Evolutionary conservation across 2,329 filamentous ascomycete genomes (phyloP).

Genomic region (Colletotrichum lindemuthianum): DNA sequence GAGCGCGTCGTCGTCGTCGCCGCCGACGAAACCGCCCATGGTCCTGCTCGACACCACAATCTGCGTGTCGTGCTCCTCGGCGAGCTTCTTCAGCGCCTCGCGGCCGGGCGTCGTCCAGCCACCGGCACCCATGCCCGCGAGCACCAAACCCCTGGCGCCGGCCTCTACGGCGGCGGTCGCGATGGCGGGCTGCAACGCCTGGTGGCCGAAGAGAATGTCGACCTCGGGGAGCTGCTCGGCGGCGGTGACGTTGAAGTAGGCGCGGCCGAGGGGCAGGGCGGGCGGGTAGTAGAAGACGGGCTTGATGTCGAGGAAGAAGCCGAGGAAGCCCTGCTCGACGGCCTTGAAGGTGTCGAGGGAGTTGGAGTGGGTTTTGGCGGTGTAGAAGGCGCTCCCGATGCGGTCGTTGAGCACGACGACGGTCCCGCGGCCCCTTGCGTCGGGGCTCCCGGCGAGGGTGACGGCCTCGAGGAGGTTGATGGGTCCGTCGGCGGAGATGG

Average conservation of each 20-base stretch:
- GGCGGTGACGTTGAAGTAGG: slow-evolving; percentile 52
- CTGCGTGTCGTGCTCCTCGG: slow-evolving; percentile 56
- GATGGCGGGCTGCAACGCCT: slow-evolving; percentile 60
- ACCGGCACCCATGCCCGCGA: slow-evolving; percentile 65
- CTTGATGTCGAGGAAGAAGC: slow-evolving; percentile 65
- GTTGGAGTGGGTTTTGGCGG: slow-evolving; percentile 71
- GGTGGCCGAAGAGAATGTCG: slow-evolving; percentile 65
- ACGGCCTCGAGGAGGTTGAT: slow-evolving; percentile 71
- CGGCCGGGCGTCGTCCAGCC: slow-evolving; percentile 54
- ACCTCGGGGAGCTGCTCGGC: slow-evolving; percentile 59
- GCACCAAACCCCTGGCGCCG: slow-evolving; percentile 65
- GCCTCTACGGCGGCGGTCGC: slow-evolving; percentile 58
- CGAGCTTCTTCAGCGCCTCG: slow-evolving; percentile 53
- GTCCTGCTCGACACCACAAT: slow-evolving; percentile 62
- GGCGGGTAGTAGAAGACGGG: slow-evolving; percentile 70
- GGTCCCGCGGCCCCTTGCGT: slow-evolving; percentile 60
- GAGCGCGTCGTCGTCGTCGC: slow-evolving; percentile 48
- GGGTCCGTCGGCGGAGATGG: slow-evolving; percentile 70
- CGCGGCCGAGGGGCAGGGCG: slow-evolving; percentile 57
- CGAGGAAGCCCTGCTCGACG: slow-evolving; percentile 65
- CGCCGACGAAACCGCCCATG: slow-evolving; percentile 62
- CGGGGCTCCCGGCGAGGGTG: slow-evolving; percentile 59
- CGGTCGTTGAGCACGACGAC: slow-evolving; percentile 70
- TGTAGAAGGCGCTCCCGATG: slow-evolving; percentile 60
- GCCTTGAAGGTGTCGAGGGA: slow-evolving; percentile 70